Evolutionary conservation across 108 stramenopile species (phyloP).

Genomic region (Aurantiochytrium sp.): DNA sequence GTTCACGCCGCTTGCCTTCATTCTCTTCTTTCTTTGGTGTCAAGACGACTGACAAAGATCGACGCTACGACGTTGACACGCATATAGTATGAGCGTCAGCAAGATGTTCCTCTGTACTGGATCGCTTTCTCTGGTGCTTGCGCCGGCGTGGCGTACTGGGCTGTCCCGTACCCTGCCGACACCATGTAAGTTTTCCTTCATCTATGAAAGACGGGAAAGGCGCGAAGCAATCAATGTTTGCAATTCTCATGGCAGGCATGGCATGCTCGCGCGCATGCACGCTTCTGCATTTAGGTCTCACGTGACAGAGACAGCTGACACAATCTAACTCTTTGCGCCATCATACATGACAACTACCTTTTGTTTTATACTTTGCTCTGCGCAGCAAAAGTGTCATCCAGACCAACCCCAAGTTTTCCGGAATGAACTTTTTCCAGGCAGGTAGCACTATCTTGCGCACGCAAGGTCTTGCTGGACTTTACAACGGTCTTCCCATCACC

Average conservation of each 20-base stretch:
- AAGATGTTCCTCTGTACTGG: background rate
- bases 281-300: no score
- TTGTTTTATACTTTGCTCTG: background rate
- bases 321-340: no score
- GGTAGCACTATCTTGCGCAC: background rate
- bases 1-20: background rate
- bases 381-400: background rate
- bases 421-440: background rate
- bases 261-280: no score
- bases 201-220: no score
- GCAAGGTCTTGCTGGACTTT: background rate
- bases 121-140: background rate
- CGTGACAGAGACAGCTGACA: no score
- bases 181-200: background rate
- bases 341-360: background rate
- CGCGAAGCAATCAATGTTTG: no score
- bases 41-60: background rate
- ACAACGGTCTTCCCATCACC: background rate
- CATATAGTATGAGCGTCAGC: background rate
- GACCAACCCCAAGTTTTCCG: background rate
- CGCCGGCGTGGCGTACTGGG: slow-evolving; percentile 18
- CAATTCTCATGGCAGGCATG: no score
- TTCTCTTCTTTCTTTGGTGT: background rate
- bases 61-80: background rate
- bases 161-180: slow-evolving; percentile 1